Base-by-base conservation (phyloP, 2,329 filamentous ascomycete genomes). In the Aspergillus alliaceus region DNA sequence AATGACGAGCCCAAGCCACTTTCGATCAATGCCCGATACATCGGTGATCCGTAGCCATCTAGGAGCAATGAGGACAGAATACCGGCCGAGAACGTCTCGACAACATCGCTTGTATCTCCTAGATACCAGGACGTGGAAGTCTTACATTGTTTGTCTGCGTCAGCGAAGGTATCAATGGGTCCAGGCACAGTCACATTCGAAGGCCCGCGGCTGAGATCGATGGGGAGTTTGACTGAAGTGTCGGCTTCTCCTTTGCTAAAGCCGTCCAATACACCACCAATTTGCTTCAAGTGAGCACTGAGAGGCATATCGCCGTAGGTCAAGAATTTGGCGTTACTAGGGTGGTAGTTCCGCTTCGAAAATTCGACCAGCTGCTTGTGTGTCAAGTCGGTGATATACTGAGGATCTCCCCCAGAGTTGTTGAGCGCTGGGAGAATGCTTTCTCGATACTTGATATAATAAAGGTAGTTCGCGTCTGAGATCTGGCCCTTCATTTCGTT, bases 401-500 rank as follows among this genome's bases (percentile, higher is more conserved):
- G 89, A 0, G 95, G 95, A 71, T 99, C 95, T 54, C 95, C 95
- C 32, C 95, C 95, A 1, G 93, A 98, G 77, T 99, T 98, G 78
- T 99, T 90, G 73, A 99, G 89, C 35, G 89, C 89, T 0, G 95
- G 95, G 71, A 96, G 95, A 53, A 99, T 91, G 72, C 95, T 89
- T 67, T 98, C 92, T 71, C 96, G 91, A 75, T 96, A 99, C 53
- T 89, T 85, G 64, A 97, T 96, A 74, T 97, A 98, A 79, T 91
- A 99, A 1, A 98, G 80, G 69, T 99, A 99, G 64, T 91, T 91
- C 6, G 93, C 92, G 73, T 99, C 95, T 2, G 95, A 98, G 88
- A 98, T 96, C 71, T 97, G 93, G 0, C 95, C 95, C 78, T 99
- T 99, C 95, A 99, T 99, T 79, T 99, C 95, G 69, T 99, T 99